These are phyloP conservation scores for Colletotrichum filicis DNA, from an alignment of 2,329 filamentous ascomycete species.

Conservation along the genomic window DNA sequence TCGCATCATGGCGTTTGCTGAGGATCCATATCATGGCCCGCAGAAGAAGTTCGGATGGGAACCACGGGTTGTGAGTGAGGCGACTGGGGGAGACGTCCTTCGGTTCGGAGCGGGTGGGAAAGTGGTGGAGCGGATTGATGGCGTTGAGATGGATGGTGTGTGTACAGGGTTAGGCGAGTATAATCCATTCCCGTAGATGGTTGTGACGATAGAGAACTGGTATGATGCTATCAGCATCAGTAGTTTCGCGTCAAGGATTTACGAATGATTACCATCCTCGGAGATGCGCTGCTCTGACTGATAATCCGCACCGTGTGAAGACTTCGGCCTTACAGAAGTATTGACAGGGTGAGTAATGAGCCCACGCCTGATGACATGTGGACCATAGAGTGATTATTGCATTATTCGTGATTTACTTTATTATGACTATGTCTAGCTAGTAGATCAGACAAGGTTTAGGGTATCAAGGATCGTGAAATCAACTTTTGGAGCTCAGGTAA, in stretches of 20 bases:
- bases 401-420: not conserved
- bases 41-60: slow-evolving; percentile 37
- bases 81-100: slow-evolving; percentile 27
- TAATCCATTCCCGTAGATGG: slow-evolving; percentile 26
- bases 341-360: no score
- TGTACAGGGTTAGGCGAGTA: slow-evolving; percentile 30
- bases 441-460: not conserved
- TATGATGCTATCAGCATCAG: no score
- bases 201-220: no score
- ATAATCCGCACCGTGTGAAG: no score
- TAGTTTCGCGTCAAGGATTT: no score
- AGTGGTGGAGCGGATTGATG: slow-evolving; percentile 30
- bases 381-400: no score
- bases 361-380: no score
- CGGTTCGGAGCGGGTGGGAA: slow-evolving; percentile 37
- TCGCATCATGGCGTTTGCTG: slow-evolving; percentile 40
- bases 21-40: slow-evolving; percentile 40
- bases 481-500: not conserved
- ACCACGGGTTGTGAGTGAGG: slow-evolving; percentile 36
- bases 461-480: not conserved
- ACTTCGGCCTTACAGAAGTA: no score
- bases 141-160: slow-evolving; percentile 34
- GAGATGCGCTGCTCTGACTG: no score
- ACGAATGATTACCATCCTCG: no score
- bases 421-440: not conserved